Percentiles rank a stretch among this genome's conserved stretches.
phyloP scores from a whole-genome alignment of 2,329 filamentous ascomycete genomes.

The Hypoxylon sp. region DNA sequence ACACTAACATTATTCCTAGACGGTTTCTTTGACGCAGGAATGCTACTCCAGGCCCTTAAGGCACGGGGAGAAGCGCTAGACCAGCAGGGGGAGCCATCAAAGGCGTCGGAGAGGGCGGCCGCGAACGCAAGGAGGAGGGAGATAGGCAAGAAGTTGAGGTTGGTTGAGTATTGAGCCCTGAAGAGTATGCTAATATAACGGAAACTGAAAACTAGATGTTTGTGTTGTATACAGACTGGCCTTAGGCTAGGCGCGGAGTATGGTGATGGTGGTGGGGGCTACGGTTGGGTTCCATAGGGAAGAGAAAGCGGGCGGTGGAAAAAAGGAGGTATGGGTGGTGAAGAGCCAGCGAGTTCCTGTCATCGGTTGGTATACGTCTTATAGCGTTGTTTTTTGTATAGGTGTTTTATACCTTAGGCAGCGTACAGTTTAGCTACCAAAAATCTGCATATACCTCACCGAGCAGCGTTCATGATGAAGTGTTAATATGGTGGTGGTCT shows the following conservation, averaged over 20 bases:
- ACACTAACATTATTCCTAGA: conserved; percentile 68
- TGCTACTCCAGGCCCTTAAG: conserved; percentile 90
- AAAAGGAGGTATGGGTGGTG: not conserved
- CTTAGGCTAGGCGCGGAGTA: not conserved
- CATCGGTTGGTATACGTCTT: too few relatives aligned
- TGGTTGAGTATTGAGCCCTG: conserved; percentile 74
- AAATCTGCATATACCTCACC: not conserved
- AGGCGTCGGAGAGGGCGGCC: conserved; percentile 71
- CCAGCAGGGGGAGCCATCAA: conserved; percentile 62
- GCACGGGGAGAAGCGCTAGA: conserved; percentile 72
- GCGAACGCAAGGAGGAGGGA: conserved; percentile 74
- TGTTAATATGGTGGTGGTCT: not conserved
- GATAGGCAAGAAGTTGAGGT: conserved; percentile 80
- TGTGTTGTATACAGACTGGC: conserved; percentile 12
- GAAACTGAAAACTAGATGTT: not conserved
- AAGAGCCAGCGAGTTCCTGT: too few relatives aligned
- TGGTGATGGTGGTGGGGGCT: not conserved
- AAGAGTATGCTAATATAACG: not conserved
- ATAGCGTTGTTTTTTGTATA: too few relatives aligned
- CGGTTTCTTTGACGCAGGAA: conserved; percentile 97
- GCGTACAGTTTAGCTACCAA: not conserved
- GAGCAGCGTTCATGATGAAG: not conserved
- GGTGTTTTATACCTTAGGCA: too few relatives aligned
- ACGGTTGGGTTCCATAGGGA: not conserved
- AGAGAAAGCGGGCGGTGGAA: not conserved